These are phyloP conservation scores for Sophora flavescens DNA, from an alignment of 306 rosid species.

Conservation along the genomic window DNA sequence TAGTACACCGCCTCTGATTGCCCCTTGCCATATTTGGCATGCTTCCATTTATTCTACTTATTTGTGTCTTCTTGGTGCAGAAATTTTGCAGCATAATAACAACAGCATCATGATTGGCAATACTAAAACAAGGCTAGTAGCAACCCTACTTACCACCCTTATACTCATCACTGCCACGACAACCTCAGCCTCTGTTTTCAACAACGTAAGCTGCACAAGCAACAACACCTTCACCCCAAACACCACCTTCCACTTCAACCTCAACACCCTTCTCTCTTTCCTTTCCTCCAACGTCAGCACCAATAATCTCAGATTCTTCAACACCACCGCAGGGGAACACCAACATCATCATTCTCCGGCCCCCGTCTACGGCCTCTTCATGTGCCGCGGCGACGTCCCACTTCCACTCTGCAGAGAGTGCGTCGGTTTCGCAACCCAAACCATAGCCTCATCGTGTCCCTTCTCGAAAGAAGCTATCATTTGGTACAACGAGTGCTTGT, in stretches of 20 bases:
- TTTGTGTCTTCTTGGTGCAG: not conserved
- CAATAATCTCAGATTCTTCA: constrained; percentile 47
- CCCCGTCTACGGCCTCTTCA: constrained; percentile 54
- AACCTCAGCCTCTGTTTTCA: constrained; percentile 56
- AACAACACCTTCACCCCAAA: constrained; percentile 48
- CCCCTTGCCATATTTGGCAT: not conserved
- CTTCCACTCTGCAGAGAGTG: constrained; percentile 56
- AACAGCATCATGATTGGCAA: constrained; percentile 19
- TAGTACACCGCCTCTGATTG: not conserved
- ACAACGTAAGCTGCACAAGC: constrained; percentile 52
- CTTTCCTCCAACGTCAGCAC: constrained; percentile 53
- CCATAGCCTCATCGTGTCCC: constrained; percentile 41
- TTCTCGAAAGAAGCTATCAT: constrained; percentile 45
- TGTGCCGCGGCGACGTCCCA: constrained; percentile 58
- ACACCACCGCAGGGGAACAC: constrained; percentile 38
- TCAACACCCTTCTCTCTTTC: constrained; percentile 48
- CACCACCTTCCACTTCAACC: constrained; percentile 48
- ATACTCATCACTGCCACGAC: not conserved
- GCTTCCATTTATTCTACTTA: no score
- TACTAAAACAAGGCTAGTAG: not conserved
- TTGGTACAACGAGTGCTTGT: constrained; percentile 60
- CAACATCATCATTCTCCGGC: not conserved
- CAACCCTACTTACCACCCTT: not conserved
- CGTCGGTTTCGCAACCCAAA: constrained; percentile 45
- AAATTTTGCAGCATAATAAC: constrained; percentile 21